Base-by-base conservation (phyloP, 78 protist species). In the Diacronema lutheri region DNA sequence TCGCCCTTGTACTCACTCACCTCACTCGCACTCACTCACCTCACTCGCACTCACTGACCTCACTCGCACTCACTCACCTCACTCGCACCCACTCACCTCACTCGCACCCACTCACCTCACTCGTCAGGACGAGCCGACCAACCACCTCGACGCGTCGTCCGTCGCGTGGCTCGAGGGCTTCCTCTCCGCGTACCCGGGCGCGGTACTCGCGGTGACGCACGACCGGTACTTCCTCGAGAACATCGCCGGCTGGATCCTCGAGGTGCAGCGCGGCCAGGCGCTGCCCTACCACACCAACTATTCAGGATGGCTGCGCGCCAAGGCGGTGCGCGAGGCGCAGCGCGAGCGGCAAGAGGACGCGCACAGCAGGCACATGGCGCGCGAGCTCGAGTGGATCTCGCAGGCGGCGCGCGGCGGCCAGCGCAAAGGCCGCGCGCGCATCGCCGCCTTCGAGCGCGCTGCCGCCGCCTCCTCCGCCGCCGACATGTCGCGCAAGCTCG, bases 131-230 rank as follows among this genome's bases (percentile, higher is more conserved):
- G 94, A 92, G 69, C 94, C 92, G 21, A 92, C 94, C 21, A 92
- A 92, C 88, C 94, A 92, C 83, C 83, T 92, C 55, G 94, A 92
- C 81, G 92, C 94, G 11, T 88, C 73, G 57, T 82, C 89, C 26
- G 94, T 92, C 19, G 46, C 26, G 38, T 81, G 86, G 72, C 56
- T 64, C 40, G 86, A 81, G 25, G 20, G 31, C 12, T 92, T 76
- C 77, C 83, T 92, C 31, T 73, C 89, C 44, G 92, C 72, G 4
- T 92, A 88, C 57, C 68, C 58, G 31, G 94, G 94, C 29, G 86
- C 91, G 12, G 92, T 92, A 1, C n/a, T 92, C 73, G 94, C 92
- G 41, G 83, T 92, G n/a, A 92, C 94, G 81, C 94, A 92, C 84
- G 94, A 92, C 76, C 90, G 94, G 38, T 92, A 92, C 58, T 92